Evolutionary conservation across 768 basidiomycete species (phyloP), one percentile per base, ranked within the genome.

Genomic region (Ramaria rubella): DNA sequence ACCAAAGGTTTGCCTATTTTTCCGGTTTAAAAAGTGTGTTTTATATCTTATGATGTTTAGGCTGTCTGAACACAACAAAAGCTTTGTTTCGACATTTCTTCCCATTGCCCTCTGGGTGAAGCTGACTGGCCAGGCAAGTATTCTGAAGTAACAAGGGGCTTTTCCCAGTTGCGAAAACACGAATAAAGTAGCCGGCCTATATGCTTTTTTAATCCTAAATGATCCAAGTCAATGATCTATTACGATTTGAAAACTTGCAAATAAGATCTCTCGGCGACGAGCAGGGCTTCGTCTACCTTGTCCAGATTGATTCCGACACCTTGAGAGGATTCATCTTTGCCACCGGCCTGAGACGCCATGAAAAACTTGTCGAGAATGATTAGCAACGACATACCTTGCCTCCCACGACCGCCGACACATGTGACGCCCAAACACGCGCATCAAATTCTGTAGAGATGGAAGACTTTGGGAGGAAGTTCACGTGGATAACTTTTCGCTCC

Each of bases 241-340:
- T 6, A 30, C 33, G 55, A 57, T 19, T 46, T 56, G 46, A 29
- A 58, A 21, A 55, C 38, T 38, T 61, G 40, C 23, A 46, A 24
- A 61, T 70, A 77, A 36, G 62, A 77, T 49, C 72, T 65, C 59
- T 72, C 72, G 3, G 89, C 91, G 23, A 75, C 74, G 55, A 63
- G 66, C 19, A 92, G 62, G 1, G 90, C 94, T 58, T 87, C 89
- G 15, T 77, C 72, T 2, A 92, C 71, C 69, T 80, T 85, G 24
- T 70, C 70, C 1, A 78, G 69, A 59, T 90, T 77, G 3, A 75
- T 71, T 29, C 96, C 96, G 14, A 95, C 83, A 24, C 96, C 96
- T 65, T 94, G 92, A 1, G 88, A 87, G 55, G 81, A 79, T 34
- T 98, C 96, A 58, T 91, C 91, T 71, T 94, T 97, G 14, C 96